Evolutionary conservation across 2,329 filamentous ascomycete genomes (phyloP), one percentile per base, ranked within the genome.

Genomic region (Aspergillus sp.): DNA sequence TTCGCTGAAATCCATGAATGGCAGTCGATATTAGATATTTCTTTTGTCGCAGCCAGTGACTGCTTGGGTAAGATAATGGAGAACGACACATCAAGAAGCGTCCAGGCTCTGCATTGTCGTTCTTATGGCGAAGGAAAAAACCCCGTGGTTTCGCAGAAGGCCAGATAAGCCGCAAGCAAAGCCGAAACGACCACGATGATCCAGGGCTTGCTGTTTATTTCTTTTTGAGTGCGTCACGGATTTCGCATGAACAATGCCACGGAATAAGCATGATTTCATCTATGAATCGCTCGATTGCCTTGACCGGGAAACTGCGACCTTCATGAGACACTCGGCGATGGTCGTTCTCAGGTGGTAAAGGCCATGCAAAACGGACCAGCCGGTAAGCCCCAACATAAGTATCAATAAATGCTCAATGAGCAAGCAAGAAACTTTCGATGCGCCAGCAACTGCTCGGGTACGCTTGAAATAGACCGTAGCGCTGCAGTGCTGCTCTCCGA

Each of bases 1-100:
- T 22, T 39, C 16, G 29, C 57, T 52, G 53, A 58, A 57, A n/a
- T n/a, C 16, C 36, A 42, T 42, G 36, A 42, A 39, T 22, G 32
- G 11, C 36, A n/a, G 36, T 7, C 16, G 36, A 16, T 42, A 42
- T 42, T 42, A 42, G 36, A 42, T n/a, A 7, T 42, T 16, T 42
- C 14, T 42, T 42, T n/a, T 16, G 36, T 42, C 16, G 36, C 36
- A 42, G 36, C 14, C 36, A 6, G 16, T n/a, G 36, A n/a, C 14
- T 42, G 36, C 14, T 42, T n/a, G 5, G 14, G 14, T 42, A 42
- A 14, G 7, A 29, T 29, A n/a, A 42, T 6, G 16, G 36, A 42
- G 36, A 42, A 42, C 36, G 36, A 42, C 14, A 42, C 36, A n/a
- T 42, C 36, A 42, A 42, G 36, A n/a, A 42, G 36, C 16, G 4